Base-by-base conservation (phyloP, 495 filamentous ascomycete species). In the Penicillium mononematosum region DNA sequence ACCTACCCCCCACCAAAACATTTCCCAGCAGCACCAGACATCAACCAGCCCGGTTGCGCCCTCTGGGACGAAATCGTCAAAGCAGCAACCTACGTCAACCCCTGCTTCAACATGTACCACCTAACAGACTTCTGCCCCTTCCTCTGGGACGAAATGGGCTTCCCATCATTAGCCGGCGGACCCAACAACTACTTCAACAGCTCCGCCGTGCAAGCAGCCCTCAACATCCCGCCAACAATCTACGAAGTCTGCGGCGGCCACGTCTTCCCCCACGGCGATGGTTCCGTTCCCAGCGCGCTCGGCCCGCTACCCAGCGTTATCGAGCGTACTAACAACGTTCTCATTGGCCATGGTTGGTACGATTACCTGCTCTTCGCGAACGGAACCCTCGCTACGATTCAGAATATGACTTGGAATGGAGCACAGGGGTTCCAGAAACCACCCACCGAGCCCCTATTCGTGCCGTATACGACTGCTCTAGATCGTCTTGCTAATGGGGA, bases 401-500 rank as follows among this genome's bases (percentile, higher is more conserved):
- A 94, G 62, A 92, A 92, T 67, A 90, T 93, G 88, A 92, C 88
- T 0, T 93, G 87, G 87, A 82, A 83, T 53, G 90, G 90, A 5
- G 65, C 66, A 12, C 82, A 86, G 53, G 90, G 90, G 1, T 92
- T 93, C 74, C 78, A 81, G 42, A 61, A 58, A 12, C 68, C 74
- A 1, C 88, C 88, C 0, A 61, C 65, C 2, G 81, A 82, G 34
- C 78, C 81, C 0, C 81, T 91, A 45, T 86, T 84, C 52, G 85
- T 90, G 0, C 88, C 89, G 0, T 84, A 84, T 50, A 83, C 84
- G 52, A 68, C 72, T 12, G 71, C 74, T 11, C 57, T 74, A 54
- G 71, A 61, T 31, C 48, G 63, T 31, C 54, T 82, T 43, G 54
- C 50, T 4, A 61, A 65, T 36, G 61, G 58, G 0, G 16, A 50